phyloP scores from a whole-genome alignment of 768 basidiomycete genomes.

The Suillus weaverae region DNA sequence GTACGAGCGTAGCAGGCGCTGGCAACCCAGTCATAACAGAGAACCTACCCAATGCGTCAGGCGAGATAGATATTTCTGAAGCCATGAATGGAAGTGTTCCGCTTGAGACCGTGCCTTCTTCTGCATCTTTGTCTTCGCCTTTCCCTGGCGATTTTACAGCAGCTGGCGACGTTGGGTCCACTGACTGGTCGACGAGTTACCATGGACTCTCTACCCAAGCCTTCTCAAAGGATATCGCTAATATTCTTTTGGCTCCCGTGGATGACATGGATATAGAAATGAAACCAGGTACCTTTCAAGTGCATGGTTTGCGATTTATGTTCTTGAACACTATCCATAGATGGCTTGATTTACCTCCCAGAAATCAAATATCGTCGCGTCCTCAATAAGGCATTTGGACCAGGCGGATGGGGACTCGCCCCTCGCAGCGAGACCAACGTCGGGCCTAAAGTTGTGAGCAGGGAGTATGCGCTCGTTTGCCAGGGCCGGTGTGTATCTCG shows the following conservation, averaged over 20 bases:
- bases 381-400: slow-evolving; percentile 91
- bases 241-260: slow-evolving; percentile 72
- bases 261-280: slow-evolving; percentile 84
- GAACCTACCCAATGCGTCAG: slow-evolving; percentile 22
- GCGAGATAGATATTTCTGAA: slow-evolving; percentile 18
- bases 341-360: slow-evolving; percentile 91
- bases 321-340: slow-evolving; percentile 38
- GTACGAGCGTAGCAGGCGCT: slow-evolving; percentile 26
- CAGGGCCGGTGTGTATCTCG: slow-evolving; percentile 68
- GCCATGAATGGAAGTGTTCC: slow-evolving; percentile 16
- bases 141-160: slow-evolving; percentile 31
- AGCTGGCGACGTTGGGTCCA: slow-evolving; percentile 28
- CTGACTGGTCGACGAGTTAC: slow-evolving; percentile 90
- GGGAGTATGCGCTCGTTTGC: slow-evolving; percentile 94
- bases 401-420: slow-evolving; percentile 96
- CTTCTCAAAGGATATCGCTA: slow-evolving; percentile 73
- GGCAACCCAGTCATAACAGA: slow-evolving; percentile 23
- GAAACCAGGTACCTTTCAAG: slow-evolving; percentile 72
- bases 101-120: slow-evolving; percentile 15
- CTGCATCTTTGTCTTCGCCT: slow-evolving; percentile 16
- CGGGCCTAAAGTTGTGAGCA: slow-evolving; percentile 80
- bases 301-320: background rate
- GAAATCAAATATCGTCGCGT: slow-evolving; percentile 96
- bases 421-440: slow-evolving; percentile 92
- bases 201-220: slow-evolving; percentile 75